Conservation (phyloP, 768 basidiomycete species). For the Rickenella mellea region DNA sequence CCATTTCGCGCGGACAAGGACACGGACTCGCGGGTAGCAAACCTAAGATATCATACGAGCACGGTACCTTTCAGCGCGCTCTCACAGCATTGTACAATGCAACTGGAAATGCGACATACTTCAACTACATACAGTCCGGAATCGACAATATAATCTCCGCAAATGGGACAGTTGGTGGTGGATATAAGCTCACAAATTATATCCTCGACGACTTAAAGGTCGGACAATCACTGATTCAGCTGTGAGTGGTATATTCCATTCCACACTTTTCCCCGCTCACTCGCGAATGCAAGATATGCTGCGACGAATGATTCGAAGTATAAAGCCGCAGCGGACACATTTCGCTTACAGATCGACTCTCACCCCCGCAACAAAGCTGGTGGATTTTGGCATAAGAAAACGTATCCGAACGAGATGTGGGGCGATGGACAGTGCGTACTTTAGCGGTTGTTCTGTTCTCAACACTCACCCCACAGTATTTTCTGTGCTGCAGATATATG, state of each 20-base stretch:
- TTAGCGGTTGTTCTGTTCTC: too few relatives aligned
- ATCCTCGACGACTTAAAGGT: conserved; percentile 26
- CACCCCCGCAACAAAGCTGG: conserved; percentile 37
- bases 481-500: conserved; percentile 40
- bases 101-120: conserved; percentile 32
- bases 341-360: conserved; percentile 26
- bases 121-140: conserved; percentile 28
- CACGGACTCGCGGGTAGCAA: conserved; percentile 27
- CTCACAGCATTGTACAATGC: conserved; percentile 29
- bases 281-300: conserved; percentile 27
- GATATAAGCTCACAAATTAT: conserved; percentile 26
- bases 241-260: conserved; percentile 16
- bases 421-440: too few relatives aligned
- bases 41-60: conserved; percentile 30
- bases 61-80: conserved; percentile 31
- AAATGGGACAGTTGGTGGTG: conserved; percentile 29
- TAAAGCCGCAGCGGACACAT: conserved; percentile 31
- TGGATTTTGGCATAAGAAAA: conserved; percentile 38
- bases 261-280: too few relatives aligned
- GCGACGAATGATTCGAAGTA: conserved; percentile 27
- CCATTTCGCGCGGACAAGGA: conserved; percentile 32
- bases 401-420: conserved; percentile 33
- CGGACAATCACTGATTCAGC: conserved; percentile 29
- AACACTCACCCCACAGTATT: too few relatives aligned
- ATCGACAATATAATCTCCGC: conserved; percentile 28